Evolutionary conservation across 331 rosid species (phyloP).

Genomic region (Phaseolus coccineus): DNA sequence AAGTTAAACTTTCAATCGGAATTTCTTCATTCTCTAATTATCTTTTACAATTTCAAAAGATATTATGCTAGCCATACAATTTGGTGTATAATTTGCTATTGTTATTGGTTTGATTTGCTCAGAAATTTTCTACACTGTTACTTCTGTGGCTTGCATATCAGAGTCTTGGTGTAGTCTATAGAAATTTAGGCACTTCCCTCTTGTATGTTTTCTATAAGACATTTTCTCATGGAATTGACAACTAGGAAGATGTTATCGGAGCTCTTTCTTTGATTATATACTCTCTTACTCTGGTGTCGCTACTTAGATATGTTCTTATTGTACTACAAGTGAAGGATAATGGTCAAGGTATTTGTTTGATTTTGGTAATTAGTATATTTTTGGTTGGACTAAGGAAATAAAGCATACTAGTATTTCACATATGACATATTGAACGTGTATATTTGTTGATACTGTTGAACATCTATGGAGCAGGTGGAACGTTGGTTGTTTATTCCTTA

Average conservation of each 20-base stretch:
- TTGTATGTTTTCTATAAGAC: constrained; percentile 92
- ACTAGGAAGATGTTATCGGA: constrained; percentile 83
- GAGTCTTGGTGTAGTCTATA: constrained; percentile 97
- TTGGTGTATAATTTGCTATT: constrained; percentile 33
- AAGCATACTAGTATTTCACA: constrained; percentile 6
- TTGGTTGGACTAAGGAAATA: constrained; percentile 9
- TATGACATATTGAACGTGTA: neutral
- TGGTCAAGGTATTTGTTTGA: constrained; percentile 88
- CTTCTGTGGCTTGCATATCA: constrained; percentile 92
- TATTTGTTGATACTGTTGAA: constrained; percentile 28
- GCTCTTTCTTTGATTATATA: constrained; percentile 96
- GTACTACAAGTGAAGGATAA: constrained; percentile 92
- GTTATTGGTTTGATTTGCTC: constrained; percentile 48
- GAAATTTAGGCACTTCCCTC: constrained; percentile 98
- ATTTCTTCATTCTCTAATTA: neutral
- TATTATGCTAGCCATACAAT: constrained; percentile 6
- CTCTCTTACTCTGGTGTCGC: constrained; percentile 92
- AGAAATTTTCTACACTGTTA: constrained; percentile 80
- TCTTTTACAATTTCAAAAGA: neutral
- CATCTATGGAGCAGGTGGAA: constrained; percentile 70
- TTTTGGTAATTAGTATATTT: constrained; percentile 25
- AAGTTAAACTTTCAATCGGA: neutral
- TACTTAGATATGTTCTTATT: constrained; percentile 80
- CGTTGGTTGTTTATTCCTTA: constrained; percentile 86
- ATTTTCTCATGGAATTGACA: constrained; percentile 64